Evolutionary conservation across 306 rosid genomes (phyloP), one percentile per base, ranked within the genome.

Genomic region (Parietaria judaica): DNA sequence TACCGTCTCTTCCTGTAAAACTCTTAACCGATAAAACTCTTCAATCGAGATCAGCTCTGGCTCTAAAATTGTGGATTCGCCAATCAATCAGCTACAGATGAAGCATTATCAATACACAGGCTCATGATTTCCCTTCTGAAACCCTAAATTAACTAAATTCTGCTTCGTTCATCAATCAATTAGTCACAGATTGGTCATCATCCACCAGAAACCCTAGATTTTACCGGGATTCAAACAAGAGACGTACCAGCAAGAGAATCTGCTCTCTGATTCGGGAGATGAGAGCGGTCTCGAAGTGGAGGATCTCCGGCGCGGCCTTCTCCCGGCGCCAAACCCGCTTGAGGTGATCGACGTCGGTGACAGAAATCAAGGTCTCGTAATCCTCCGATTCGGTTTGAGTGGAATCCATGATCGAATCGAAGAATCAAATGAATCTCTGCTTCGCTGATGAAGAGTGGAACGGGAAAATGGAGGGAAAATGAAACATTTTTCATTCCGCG

Each of bases 1-100:
- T 56, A 84, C 82, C 13, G 83, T 86, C 53, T 84, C 99, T 78
- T 92, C 99, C 98, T 92, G 84, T 53, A 68, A 11, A 65, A 54
- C 66, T 67, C 63, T 3, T 54, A 45, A 60, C 34, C 37, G 54
- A 14, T 11, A 46, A 44, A 58, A 14, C 52, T 5, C 9, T 3
- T 31, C 36, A 23, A 56, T 10, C 13, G 15, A 11, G 3, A 8
- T 56, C 12, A 1, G 43, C n/a, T 13, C 6, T 53, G 15, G 3
- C 36, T 31, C 36, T 36, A 6, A 23, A 12, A 7, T 17, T 13
- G 6, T 36, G n/a, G 36, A 56, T 23, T 31, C 23, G 38, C n/a
- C 43, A 56, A 56, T 56, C 60, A 56, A 56, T 56, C 8, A 7
- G 4, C 38, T 10, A 56, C 13, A 10, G 14, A 57, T 7, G 16